Evolutionary conservation across 2,329 filamentous ascomycete species (phyloP), one percentile per base, ranked within the genome.

Genomic region (Coleophoma eucalyptorum): DNA sequence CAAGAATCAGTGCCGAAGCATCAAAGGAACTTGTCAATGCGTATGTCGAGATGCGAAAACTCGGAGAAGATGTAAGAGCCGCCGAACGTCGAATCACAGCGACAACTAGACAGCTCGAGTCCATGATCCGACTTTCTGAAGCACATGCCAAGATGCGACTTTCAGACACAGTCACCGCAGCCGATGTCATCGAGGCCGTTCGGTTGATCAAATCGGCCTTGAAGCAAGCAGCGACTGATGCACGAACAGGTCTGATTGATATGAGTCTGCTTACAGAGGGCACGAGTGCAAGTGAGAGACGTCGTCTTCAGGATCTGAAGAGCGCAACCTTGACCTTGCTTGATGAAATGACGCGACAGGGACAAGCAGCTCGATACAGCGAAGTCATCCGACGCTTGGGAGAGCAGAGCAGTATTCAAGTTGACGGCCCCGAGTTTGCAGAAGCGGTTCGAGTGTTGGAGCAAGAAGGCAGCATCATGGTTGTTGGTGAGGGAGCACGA

Each of bases 71-170:
- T 61, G 86, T 93, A 34, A 90, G 93, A 45, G 81, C 91, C 2
- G 83, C 89, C 3, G 95, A 99, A 70, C 93, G 95, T 69, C 90
- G 94, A 59, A 99, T 99, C 72, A 99, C 94, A 0, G 94, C 94
- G 38, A 99, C 94, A 3, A 99, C 95, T 0, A 84, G 94, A 66
- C 94, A 99, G 71, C 79, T 99, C 5, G 95, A 99, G 72, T 94
- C 88, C 43, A 99, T 99, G 95, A 97, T 99, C 66, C 93, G 94
- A 55, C 86, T 99, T 3, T 76, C 92, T 1, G 94, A 99, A 74
- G 94, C 92, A 0, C 95, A 99, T 70, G 95, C 94, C 46, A 97
- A 97, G 71, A 99, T 99, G 95, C 88, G 94, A 4, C 81, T 99
- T 5, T 83, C 87, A 0, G 68, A 76, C 3, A 81, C 77, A 13